phyloP scores from a whole-genome alignment of 2,329 filamentous ascomycete genomes.

The Hirsutella minnesotensis region DNA sequence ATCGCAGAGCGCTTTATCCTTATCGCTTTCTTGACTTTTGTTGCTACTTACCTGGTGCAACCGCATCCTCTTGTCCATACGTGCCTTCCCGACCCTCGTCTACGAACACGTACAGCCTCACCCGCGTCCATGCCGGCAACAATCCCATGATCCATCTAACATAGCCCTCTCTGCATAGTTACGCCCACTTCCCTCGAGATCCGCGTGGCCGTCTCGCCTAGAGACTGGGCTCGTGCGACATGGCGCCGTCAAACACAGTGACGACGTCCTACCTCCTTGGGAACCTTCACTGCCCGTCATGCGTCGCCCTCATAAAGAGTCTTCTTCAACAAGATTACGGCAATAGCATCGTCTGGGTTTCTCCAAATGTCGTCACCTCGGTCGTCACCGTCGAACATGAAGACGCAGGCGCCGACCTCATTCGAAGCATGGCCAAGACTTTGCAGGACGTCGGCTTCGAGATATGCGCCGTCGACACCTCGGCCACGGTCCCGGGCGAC shows the following conservation, averaged over 20 bases:
- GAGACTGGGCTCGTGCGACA: constrained; percentile 7
- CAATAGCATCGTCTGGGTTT: constrained; percentile 43
- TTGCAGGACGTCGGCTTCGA: constrained; percentile 50
- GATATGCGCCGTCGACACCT: constrained; percentile 34
- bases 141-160: background rate
- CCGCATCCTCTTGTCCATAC: too few relatives aligned
- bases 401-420: constrained; percentile 25
- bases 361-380: constrained; percentile 60
- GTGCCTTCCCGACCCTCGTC: too few relatives aligned
- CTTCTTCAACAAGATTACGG: constrained; percentile 36
- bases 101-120: background rate
- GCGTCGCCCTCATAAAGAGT: constrained; percentile 53
- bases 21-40: too few relatives aligned
- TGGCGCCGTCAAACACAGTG: constrained; percentile 19
- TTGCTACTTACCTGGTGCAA: too few relatives aligned
- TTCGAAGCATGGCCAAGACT: constrained; percentile 30
- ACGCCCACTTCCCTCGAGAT: background rate
- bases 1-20: too few relatives aligned
- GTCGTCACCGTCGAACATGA: constrained; percentile 50
- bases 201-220: background rate
- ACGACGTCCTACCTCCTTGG: constrained; percentile 54
- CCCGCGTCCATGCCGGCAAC: background rate
- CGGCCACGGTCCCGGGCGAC: constrained; percentile 18
- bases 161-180: background rate
- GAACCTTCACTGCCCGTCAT: constrained; percentile 71